Base-by-base conservation (phyloP, 352 stramenopile species). In the Phytophthora kernoviae region DNA sequence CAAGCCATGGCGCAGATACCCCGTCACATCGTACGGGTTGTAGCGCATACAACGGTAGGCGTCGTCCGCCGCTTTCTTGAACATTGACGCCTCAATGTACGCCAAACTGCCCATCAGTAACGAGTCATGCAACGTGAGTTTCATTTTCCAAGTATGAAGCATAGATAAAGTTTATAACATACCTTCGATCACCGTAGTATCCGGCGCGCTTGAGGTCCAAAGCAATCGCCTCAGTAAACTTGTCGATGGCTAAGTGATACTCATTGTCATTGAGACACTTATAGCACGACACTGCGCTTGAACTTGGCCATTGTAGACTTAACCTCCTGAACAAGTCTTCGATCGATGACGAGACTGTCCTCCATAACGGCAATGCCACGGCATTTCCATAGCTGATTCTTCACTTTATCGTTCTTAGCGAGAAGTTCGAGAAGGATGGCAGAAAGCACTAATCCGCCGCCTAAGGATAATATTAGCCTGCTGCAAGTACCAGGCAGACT, bases 171-270 rank as follows among this genome's bases (percentile, higher is more conserved):
- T 49, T 20, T 24, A 20, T 37, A 20, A 54, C 60, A 50, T 73
- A 92, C 82, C 83, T 91, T 71, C 85, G 70, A 73, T 98, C 97
- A 30, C 77, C 93, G 70, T 94, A 98, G 66, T 98, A 98, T 15
- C 90, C 88, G 4, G 90, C 87, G 24, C 95, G 87, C 24, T 77
- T 94, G 11, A 79, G 54, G 63, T 98, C 93, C 17, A 98, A 67
- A 1, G 73, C 62, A 30, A 97, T 98, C 4, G 95, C 95, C 40
- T 96, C 88, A 4, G 92, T 93, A 70, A 98, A 98, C 43, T 97
- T 97, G 32, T 85, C 83, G 47, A 98, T 96, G 20, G 95, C 95
- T 11, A 90, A 56, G 6, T 75, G 73, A 64, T 95, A 97, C 55
- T 98, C 84, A 10, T 89, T 87, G 22, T 81, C 65, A 62, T 97